Evolutionary conservation across 139 green algal species (phyloP).

Genomic region (Coccomyxa sp.): DNA sequence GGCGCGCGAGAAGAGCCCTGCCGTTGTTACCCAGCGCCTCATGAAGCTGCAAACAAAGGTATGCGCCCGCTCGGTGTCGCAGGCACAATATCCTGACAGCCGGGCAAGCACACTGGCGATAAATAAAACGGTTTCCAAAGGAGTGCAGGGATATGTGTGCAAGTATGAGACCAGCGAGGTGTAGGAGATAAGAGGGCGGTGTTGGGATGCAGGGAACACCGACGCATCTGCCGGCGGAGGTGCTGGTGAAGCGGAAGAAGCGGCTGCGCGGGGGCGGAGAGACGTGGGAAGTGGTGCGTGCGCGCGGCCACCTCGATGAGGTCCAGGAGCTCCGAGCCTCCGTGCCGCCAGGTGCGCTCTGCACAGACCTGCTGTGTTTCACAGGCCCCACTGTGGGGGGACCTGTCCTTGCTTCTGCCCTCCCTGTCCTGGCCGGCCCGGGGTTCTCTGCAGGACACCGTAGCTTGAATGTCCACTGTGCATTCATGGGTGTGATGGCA

Average conservation of each 20-base stretch:
- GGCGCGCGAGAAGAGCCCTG: constrained; percentile 81
- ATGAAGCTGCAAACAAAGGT: constrained; percentile 58
- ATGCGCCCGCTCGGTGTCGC: no score
- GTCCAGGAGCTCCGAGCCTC: constrained; percentile 67
- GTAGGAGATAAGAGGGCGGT: no score
- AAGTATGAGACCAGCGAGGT: no score
- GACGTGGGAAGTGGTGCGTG: constrained; percentile 79
- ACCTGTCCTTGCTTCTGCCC: background rate
- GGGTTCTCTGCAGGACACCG: background rate
- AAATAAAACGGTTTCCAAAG: no score
- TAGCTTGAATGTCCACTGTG: no score
- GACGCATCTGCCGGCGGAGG: constrained; percentile 60
- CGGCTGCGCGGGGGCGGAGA: constrained; percentile 36
- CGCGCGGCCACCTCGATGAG: constrained; percentile 83
- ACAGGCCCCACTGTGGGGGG: constrained; percentile 1
- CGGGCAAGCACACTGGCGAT: no score
- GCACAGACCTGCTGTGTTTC: background rate
- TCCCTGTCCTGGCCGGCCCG: constrained; percentile 2
- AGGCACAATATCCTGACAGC: no score
- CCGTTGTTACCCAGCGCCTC: constrained; percentile 72
- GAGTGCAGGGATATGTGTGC: no score
- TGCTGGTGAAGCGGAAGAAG: constrained; percentile 71
- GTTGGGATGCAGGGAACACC: constrained; percentile 23
- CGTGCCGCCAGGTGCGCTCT: background rate
- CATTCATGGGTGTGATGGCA: no score